Base-by-base conservation (phyloP, 148 eudicot genomes). In the Drosera capensis region DNA sequence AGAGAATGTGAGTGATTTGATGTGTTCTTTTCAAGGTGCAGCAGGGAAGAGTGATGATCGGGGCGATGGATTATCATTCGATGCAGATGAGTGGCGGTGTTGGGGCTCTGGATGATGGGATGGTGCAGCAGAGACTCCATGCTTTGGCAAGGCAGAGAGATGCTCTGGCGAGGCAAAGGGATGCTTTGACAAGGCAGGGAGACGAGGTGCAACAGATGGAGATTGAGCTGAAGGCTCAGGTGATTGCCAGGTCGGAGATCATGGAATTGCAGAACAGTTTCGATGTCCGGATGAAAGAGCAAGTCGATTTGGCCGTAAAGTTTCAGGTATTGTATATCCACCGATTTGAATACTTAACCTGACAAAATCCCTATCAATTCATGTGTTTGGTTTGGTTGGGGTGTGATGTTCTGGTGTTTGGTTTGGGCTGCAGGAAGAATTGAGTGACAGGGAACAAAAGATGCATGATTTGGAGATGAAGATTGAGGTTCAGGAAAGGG, bases 201-300 rank as follows among this genome's bases (percentile, higher is more conserved):
- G 82, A 85, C 43, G 95, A 76, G 49, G 43, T 85, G 66, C 87
- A 78, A 51, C 78, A 71, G 5, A 51, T 80, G 70, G 99, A 90
- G 78, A 65, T 79, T 58, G 87, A 78, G 44, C 79, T 90, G 39
- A 67, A 70, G 11, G 88, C 94, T 14, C 87, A 67, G 70, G 28
- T 80, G 43, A 64, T 90, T 48, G 93, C 74, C 0, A 66, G 78
- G 28, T 67, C 85, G 1, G 87, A 80, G 55, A 65, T 80, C 39
- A 48, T 74, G 34, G 73, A 66, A 43, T 68, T 90, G 63, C 85
- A 62, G 63, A 72, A 52, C 23, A 59, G 20, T 42, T 73, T 52
- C 59, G 99, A 81, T 46, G 64, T 69, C 11, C 82, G 63, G 69
- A 51, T 75, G 18, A 70, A 73, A 55, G 99, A 90, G 57, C 82